phyloP scores from a whole-genome alignment of 768 basidiomycete species.

The Mycena latifolia region DNA sequence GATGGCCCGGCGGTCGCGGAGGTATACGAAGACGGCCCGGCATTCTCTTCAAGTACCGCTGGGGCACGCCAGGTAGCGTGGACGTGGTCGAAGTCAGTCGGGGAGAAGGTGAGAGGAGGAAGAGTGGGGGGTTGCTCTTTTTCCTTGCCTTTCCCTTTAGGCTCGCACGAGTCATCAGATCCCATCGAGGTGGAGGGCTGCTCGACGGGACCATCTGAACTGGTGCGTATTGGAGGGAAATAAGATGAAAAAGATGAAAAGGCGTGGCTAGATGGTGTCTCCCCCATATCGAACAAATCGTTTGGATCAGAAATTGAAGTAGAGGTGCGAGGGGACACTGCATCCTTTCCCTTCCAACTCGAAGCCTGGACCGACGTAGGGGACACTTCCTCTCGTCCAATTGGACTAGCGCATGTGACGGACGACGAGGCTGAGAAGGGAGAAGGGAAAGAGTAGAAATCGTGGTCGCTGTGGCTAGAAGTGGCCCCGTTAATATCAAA shows the following conservation, averaged over 20 bases:
- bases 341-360: conserved; percentile 30
- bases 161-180: conserved; percentile 18
- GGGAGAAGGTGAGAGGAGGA: conserved; percentile 74
- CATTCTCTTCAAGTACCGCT: conserved; percentile 41
- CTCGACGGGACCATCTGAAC: conserved; percentile 35
- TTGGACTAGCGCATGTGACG: conserved; percentile 9
- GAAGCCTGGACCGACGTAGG: not conserved
- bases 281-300: conserved; percentile 15
- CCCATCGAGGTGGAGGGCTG: conserved; percentile 31
- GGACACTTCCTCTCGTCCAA: not conserved
- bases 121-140: conserved; percentile 66
- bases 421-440: conserved; percentile 34
- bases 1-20: conserved; percentile 54
- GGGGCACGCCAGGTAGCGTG: conserved; percentile 54
- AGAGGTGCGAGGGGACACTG: conserved; percentile 6
- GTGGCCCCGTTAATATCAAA: conserved; percentile 47
- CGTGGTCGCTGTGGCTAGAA: conserved; percentile 38
- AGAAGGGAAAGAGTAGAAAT: conserved; percentile 42
- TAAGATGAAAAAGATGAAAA: conserved; percentile 26
- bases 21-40: conserved; percentile 49
- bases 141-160: conserved; percentile 72
- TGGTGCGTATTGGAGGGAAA: conserved; percentile 24
- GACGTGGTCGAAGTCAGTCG: conserved; percentile 66
- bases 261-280: not conserved
- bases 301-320: conserved; percentile 26